Evolutionary conservation across 495 filamentous ascomycete species (phyloP), one percentile per base, ranked within the genome.

Genomic region (Lineolata rhizophorae): DNA sequence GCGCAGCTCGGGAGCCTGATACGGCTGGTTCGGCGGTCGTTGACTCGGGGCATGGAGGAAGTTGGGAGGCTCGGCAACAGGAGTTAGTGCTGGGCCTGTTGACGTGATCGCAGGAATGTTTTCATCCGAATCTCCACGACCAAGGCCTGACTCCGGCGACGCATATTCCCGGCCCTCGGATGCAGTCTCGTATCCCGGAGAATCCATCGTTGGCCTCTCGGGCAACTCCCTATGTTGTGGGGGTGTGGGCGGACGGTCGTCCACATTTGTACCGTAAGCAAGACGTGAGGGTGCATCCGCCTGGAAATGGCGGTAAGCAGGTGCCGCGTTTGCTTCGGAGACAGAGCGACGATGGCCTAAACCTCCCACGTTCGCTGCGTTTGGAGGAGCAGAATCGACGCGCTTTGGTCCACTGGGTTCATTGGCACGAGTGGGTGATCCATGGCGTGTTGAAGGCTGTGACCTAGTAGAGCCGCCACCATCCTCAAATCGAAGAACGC

Each of bases 21-120:
- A 65, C 3, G 80, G 78, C 35, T 71, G 62, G 19, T 61, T 70
- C 8, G 55, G 51, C 4, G 83, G 83, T 35, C 63, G 61, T 30
- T 70, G 64, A 19, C 72, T 65, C 20, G 76, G 67, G 4, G 59
- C 61, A 48, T 83, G 78, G 9, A 66, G 55, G 44, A 94, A 85
- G 15, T 64, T 67, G 3, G 83, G 83, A 1, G 84, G 84, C 11
- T 60, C 56, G 8, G 60, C 61, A 14, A 92, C 80, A 5, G 77
- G 77, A 38, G 72, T 68, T 4, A 73, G 77, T 6, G 73, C 70
- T 18, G 65, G 59, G 39, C 30, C 29, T 3, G 32, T 29, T 14
- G 31, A 22, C 18, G 39, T 30, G 1, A 36, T 28, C 1, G 35
- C 20, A n/a, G 30, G 35, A 9, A 46, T 6, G n/a, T 46, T 31